phyloP scores from a whole-genome alignment of 2,329 filamentous ascomycete genomes.

The Colletotrichum lini region DNA sequence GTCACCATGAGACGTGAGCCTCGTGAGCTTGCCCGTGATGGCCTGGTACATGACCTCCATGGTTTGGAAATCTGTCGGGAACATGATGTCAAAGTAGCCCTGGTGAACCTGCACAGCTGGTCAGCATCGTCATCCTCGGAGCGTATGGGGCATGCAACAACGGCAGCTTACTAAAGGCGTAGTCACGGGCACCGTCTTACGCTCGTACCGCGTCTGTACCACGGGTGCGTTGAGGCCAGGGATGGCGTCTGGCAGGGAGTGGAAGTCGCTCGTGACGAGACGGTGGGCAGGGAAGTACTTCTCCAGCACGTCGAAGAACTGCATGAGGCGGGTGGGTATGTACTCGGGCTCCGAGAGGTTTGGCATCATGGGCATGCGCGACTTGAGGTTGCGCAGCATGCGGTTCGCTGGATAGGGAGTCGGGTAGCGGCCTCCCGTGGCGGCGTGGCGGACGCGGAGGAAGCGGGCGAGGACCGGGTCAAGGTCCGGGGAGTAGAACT shows the following conservation, averaged over 20 bases:
- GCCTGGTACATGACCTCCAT: conserved; percentile 94
- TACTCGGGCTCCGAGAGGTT: conserved; percentile 91
- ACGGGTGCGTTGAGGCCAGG: conserved; percentile 92
- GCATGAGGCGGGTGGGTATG: conserved; percentile 93
- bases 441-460: conserved; percentile 86
- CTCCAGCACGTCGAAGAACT: conserved; percentile 94
- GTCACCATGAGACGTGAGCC: conserved; percentile 88
- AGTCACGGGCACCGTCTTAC: conserved; percentile 88
- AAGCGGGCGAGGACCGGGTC: conserved; percentile 89
- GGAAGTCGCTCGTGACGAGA: conserved; percentile 91
- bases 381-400: conserved; percentile 73
- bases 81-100: conserved; percentile 98
- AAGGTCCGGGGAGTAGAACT: conserved; percentile 87
- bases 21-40: conserved; percentile 91
- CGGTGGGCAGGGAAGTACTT: conserved; percentile 92
- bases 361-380: conserved; percentile 77
- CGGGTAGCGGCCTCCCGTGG: conserved; percentile 75
- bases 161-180: conserved; percentile 83
- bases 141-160: background rate
- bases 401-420: conserved; percentile 70
- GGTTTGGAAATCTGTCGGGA: conserved; percentile 94
- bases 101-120: conserved; percentile 81
- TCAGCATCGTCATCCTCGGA: conserved; percentile 10
- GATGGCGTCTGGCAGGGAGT: conserved; percentile 85
- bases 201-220: conserved; percentile 92